Percentiles rank a stretch among this genome's conserved stretches.
These are phyloP conservation scores for Ceratocystis destructans DNA, from an alignment of 2,329 filamentous ascomycete species.

Conservation along the genomic window DNA sequence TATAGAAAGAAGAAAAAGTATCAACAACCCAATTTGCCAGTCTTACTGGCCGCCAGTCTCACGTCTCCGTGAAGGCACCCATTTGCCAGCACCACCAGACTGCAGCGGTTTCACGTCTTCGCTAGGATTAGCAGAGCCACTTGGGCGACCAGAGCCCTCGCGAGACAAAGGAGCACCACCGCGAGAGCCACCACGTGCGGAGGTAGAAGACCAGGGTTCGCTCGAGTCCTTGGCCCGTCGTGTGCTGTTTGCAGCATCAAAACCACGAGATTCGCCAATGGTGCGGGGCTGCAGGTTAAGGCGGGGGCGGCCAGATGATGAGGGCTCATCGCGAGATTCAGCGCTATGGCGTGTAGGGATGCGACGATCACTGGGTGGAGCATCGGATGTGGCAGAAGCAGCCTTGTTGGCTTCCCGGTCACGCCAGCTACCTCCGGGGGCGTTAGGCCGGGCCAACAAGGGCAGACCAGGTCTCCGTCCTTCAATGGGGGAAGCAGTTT, in stretches of 20 bases:
- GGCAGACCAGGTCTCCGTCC: slow-evolving; percentile 20
- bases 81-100: slow-evolving; percentile 43
- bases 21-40: slow-evolving; percentile 10
- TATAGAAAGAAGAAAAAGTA: slow-evolving; percentile 21
- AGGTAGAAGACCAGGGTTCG: slow-evolving; percentile 79
- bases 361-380: slow-evolving; percentile 22
- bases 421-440: slow-evolving; percentile 32
- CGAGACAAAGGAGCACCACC: slow-evolving; percentile 80
- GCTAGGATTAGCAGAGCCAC: slow-evolving; percentile 18
- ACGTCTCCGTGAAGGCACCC: slow-evolving; percentile 28
- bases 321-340: neutral
- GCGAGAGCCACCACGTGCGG: slow-evolving; percentile 74
- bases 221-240: slow-evolving; percentile 62
- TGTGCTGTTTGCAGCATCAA: slow-evolving; percentile 45
- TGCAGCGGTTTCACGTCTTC: slow-evolving; percentile 34
- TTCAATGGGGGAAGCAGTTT: slow-evolving; percentile 13
- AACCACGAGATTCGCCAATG: slow-evolving; percentile 31
- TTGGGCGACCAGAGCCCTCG: slow-evolving; percentile 35
- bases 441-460: neutral
- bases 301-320: slow-evolving; percentile 37
- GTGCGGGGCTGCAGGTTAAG: slow-evolving; percentile 42
- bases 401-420: slow-evolving; percentile 28
- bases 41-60: neutral
- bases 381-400: slow-evolving; percentile 24
- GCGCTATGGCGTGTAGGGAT: neutral